Evolutionary conservation across 768 basidiomycete species (phyloP), one percentile per base, ranked within the genome.

Genomic region (Amylocystis lapponica): DNA sequence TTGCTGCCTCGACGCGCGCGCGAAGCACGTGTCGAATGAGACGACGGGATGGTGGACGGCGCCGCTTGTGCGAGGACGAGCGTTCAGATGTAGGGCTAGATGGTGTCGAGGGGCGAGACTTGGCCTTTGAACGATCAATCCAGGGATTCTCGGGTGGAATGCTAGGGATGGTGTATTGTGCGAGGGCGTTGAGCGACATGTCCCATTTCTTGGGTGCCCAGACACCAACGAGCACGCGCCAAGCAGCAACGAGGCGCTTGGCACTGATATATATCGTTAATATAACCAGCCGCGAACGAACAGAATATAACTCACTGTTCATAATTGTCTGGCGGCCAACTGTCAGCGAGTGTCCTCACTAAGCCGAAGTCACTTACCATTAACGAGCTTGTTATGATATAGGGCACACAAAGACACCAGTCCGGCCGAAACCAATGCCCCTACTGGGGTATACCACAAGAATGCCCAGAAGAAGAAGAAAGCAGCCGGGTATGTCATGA

Each of bases 151-250:
- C 76, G 6, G 82, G 75, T 1, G 86, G 87, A 10, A 70, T 67
- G 14, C 63, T 63, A 3, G 86, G 85, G 13, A 74, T 78, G 7
- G 76, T 86, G 59, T 88, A 90, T 44, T 76, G 81, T 12, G 80
- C 70, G 39, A 95, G 73, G 3, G 85, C 79, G n/a, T 76, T 58
- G 20, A 86, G 61, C 4, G 88, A 77, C 33, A 94, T 69, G 51
- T 96, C 94, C 81, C 83, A 89, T 34, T 67, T 70, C 59, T 78
- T 81, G 5, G 94, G 93, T 1, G 76, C 75, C 96, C 96, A 98
- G 11, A 98, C 80, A 6, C 94, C 96, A 50, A 97, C 78, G 12
- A 99, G 76, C n/a, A 96, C 81, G 41, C 91, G 83, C 93, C 95
- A 99, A n/a, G 93, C 82, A 5, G 94, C 89, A 14, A 86, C 72